A percentile compares a stretch with the other conserved stretches of the same genome.
Evolutionary conservation across 768 basidiomycete genomes (phyloP).

Genomic region (Dentipellis sp.): DNA sequence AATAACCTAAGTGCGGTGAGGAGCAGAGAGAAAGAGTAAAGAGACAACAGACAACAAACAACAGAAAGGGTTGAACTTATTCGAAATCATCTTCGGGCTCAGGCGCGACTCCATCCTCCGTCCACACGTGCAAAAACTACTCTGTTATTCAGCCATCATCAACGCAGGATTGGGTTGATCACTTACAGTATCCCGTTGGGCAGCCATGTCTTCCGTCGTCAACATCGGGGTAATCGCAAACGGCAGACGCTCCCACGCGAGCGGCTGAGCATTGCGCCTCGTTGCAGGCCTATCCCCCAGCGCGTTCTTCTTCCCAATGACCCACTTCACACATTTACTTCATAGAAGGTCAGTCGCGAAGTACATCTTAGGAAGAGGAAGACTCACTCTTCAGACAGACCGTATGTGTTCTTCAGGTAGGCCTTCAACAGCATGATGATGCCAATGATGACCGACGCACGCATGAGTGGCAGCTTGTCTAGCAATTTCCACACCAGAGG

Average conservation of each 20-base stretch:
- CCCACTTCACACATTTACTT: constrained; percentile 89
- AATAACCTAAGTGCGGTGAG: not conserved
- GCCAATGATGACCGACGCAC: constrained; percentile 69
- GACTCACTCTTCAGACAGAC: constrained; percentile 84
- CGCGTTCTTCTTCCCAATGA: constrained; percentile 81
- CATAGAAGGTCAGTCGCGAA: not conserved
- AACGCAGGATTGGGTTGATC: not conserved
- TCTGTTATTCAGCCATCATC: constrained; percentile 1
- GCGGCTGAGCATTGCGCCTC: constrained; percentile 48
- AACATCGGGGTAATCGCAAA: constrained; percentile 52
- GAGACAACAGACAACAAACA: too few relatives aligned
- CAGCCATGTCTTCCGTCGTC: constrained; percentile 49
- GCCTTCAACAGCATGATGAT: constrained; percentile 84
- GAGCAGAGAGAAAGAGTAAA: not conserved
- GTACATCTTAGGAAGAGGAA: not conserved
- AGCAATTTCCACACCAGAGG: constrained; percentile 9
- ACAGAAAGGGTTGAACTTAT: not conserved
- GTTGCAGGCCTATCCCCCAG: constrained; percentile 75
- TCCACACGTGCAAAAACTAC: constrained; percentile 74
- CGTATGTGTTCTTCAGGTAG: constrained; percentile 76
- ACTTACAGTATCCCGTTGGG: constrained; percentile 59
- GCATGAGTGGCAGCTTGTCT: constrained; percentile 30
- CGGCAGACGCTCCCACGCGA: constrained; percentile 68
- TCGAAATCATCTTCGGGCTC: constrained; percentile 36
- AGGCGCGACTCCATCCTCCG: constrained; percentile 64